A percentile compares a stretch with the other conserved stretches of the same genome.
These are phyloP conservation scores for Epichloe coenophiala DNA, from an alignment of 2,329 filamentous ascomycete genomes.

Conservation along the genomic window DNA sequence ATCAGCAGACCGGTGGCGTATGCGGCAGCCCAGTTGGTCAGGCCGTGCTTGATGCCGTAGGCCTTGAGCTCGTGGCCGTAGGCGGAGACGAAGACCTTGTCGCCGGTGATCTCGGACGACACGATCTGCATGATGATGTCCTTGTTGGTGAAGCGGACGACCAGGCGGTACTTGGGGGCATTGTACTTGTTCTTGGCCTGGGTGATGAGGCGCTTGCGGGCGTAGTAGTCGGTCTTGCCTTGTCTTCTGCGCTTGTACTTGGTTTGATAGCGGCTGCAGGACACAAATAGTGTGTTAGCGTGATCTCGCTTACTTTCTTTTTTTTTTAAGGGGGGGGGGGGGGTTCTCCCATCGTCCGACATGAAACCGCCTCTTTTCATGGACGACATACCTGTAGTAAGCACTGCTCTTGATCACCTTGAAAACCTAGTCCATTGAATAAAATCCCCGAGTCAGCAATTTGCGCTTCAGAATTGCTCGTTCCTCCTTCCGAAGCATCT, in stretches of 20 bases:
- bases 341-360: too few relatives aligned
- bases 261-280: slow-evolving; percentile 84
- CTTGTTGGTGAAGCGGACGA: slow-evolving; percentile 98
- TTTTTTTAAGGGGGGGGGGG: too few relatives aligned
- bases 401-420: slow-evolving; percentile 93
- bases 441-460: slow-evolving; percentile 88
- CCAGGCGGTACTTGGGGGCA: slow-evolving; percentile 98
- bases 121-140: slow-evolving; percentile 98
- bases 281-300: not conserved
- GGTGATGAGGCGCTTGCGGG: slow-evolving; percentile 97
- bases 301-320: too few relatives aligned
- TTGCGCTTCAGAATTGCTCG: slow-evolving; percentile 79
- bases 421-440: slow-evolving; percentile 52
- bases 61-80: slow-evolving; percentile 96
- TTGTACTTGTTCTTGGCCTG: slow-evolving; percentile 99
- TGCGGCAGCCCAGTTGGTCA: slow-evolving; percentile 98
- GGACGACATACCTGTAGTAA: slow-evolving; percentile 70
- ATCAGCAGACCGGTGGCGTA: slow-evolving; percentile 95
- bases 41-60: slow-evolving; percentile 95
- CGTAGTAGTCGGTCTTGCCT: slow-evolving; percentile 99
- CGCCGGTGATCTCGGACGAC: slow-evolving; percentile 87
- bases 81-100: slow-evolving; percentile 89
- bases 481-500: slow-evolving; percentile 84
- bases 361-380: too few relatives aligned
- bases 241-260: slow-evolving; percentile 96